Evolutionary conservation across 306 rosid species (phyloP), one percentile per base, ranked within the genome.

Genomic region (Sindora glabra): DNA sequence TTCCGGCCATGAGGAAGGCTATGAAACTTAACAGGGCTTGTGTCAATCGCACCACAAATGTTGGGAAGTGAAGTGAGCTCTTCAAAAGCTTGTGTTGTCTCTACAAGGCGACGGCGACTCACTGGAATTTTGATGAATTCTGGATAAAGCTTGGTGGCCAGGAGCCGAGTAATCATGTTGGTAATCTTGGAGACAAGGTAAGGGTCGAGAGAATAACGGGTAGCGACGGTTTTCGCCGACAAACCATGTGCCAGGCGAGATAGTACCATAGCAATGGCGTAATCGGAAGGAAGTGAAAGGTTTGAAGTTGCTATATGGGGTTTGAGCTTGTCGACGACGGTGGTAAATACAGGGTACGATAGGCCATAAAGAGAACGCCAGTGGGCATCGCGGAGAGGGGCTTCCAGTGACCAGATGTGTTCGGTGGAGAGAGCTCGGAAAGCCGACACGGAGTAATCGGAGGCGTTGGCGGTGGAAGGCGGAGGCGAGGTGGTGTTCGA

Each of bases 341-440:
- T 86, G 36, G 95, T 88, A 79, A 92, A 92, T 9, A 92, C 96
- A 0, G 90, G 98, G 65, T 88, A 79, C 10, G 95, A 88, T 23
- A 92, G 77, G 44, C 98, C 98, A 71, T 88, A 92, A 1, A 92
- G 85, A 10, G 96, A 83, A 2, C 98, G 84, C 96, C 96, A 92
- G 13, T 80, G 96, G 11, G 96, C 90, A 32, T 92, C 96, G 6
- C 98, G 94, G 61, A 88, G 88, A 1, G 90, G 95, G 61, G 96
- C 83, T 36, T 91, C 92, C 0, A 91, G 88, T 68, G 98, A 88
- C 98, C 96, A 92, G 73, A 88, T 92, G 84, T 86, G 92, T 32
- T 92, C 96, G 0, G 98, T 88, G 38, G 95, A 78, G 69, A 92
- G 89, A 21, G 96, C 95, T 16, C 96, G 85, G 74, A 92, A 88